Evolutionary conservation across 2,329 filamentous ascomycete species (phyloP).

Genomic region (Arthrobotrys sphaeroides): DNA sequence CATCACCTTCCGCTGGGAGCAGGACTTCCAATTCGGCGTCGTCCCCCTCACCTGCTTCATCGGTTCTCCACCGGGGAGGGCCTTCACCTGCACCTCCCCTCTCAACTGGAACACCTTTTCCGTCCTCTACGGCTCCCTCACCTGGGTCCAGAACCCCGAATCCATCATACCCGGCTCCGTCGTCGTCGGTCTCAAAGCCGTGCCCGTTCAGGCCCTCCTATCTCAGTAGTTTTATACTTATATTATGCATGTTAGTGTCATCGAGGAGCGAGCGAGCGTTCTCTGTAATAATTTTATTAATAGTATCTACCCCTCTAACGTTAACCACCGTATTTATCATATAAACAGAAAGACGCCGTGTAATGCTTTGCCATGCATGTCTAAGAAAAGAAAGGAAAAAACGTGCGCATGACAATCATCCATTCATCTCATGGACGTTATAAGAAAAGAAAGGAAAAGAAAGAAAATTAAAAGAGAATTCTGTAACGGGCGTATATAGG

Average conservation of each 20-base stretch:
- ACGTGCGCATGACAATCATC: not conserved
- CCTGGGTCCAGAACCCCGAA: not conserved
- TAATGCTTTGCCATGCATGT: slow-evolving; percentile 16
- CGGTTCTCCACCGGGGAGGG: not conserved
- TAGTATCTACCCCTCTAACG: too few relatives aligned
- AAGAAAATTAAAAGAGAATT: not conserved
- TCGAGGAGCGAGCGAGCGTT: too few relatives aligned
- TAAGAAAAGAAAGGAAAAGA: not conserved
- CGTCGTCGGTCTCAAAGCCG: slow-evolving; percentile 2
- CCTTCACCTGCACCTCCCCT: not conserved
- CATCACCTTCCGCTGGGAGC: not conserved
- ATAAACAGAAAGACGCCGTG: not conserved
- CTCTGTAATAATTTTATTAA: too few relatives aligned
- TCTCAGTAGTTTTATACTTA: not conserved
- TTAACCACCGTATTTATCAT: not conserved
- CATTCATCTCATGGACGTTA: too few relatives aligned
- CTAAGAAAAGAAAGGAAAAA: not conserved
- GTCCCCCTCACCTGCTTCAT: not conserved
- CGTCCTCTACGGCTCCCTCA: not conserved
- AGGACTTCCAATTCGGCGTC: not conserved
- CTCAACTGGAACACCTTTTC: slow-evolving; percentile 20
- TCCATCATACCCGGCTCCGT: not conserved
- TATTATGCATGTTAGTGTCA: too few relatives aligned
- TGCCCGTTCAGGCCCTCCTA: not conserved
- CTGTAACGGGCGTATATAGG: too few relatives aligned